These are phyloP conservation scores for Fusarium sp. DNA, from an alignment of 2,329 filamentous ascomycete species.

Conservation along the genomic window DNA sequence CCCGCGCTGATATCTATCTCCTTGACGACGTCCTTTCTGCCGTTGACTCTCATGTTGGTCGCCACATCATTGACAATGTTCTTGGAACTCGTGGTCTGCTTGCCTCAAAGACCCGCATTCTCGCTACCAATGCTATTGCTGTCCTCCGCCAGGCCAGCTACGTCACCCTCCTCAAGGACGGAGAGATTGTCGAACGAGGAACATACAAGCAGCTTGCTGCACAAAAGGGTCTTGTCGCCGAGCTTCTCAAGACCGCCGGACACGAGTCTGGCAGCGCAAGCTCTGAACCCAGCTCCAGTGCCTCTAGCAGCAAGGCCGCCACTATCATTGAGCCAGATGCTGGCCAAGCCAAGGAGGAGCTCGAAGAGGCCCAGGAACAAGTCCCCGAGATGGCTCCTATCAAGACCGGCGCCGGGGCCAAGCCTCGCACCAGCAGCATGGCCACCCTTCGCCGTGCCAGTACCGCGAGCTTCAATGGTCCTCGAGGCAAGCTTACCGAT, in stretches of 20 bases:
- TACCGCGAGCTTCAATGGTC: constrained; percentile 87
- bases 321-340: constrained; percentile 63
- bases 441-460: constrained; percentile 88
- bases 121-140: constrained; percentile 94
- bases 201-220: constrained; percentile 91
- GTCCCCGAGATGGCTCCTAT: constrained; percentile 82
- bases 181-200: constrained; percentile 84
- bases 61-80: constrained; percentile 94
- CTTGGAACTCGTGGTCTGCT: constrained; percentile 86
- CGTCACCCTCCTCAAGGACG: constrained; percentile 84
- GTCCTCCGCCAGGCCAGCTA: constrained; percentile 90
- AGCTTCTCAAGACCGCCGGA: constrained; percentile 80
- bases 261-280: constrained; percentile 59
- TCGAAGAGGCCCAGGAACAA: constrained; percentile 81
- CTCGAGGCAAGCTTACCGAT: constrained; percentile 83
- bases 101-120: constrained; percentile 84
- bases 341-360: constrained; percentile 68
- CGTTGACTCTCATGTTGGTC: constrained; percentile 96
- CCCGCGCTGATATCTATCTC: constrained; percentile 94
- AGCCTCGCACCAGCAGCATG: constrained; percentile 73
- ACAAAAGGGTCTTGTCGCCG: constrained; percentile 90
- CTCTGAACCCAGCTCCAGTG: constrained; percentile 56
- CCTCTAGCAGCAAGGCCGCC: constrained; percentile 61
- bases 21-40: constrained; percentile 94
- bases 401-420: constrained; percentile 61